A percentile compares a stretch with the other conserved stretches of the same genome.
Conservation (phyloP, 176 grass and related monocot species). For the Oropetium thomaeum region DNA sequence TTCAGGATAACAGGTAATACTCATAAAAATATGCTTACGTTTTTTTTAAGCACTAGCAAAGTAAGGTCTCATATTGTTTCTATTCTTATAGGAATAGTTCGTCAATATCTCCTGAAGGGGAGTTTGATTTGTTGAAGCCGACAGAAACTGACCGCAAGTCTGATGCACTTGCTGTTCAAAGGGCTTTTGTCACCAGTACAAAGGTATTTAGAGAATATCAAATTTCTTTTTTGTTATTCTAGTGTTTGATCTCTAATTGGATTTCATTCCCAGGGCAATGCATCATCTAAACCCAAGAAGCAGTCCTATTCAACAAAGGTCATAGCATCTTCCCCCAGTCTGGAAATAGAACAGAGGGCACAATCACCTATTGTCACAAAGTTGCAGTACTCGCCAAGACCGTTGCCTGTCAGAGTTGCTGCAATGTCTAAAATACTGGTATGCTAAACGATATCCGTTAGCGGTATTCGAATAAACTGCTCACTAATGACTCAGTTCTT, state of each 20-base stretch:
- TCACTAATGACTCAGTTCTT: not conserved
- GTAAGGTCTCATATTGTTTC: conserved; percentile 6
- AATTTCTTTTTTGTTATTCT: not conserved
- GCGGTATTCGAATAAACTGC: not conserved
- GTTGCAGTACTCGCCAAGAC: conserved; percentile 54
- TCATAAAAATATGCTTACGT: not conserved
- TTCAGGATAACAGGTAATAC: conserved; percentile 87
- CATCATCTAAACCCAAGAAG: conserved; percentile 46
- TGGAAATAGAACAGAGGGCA: conserved; percentile 48
- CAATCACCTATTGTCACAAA: conserved; percentile 44
- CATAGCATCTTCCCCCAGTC: conserved; percentile 63
- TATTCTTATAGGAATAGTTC: conserved; percentile 51
- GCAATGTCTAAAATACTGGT: conserved; percentile 98
- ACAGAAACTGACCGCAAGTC: conserved; percentile 71
- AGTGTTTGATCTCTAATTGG: conserved; percentile 11
- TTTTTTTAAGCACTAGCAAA: conserved; percentile 3
- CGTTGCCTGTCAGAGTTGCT: conserved; percentile 69
- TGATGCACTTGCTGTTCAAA: conserved; percentile 88
- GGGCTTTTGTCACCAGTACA: conserved; percentile 60
- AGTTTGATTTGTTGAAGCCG: conserved; percentile 44
- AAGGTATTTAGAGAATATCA: conserved; percentile 48
- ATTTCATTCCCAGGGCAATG: conserved; percentile 56
- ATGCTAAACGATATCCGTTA: not conserved
- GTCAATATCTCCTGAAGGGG: conserved; percentile 46
- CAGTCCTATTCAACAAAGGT: conserved; percentile 64